These are phyloP conservation scores for Paecilomyces sp. DNA, from an alignment of 2,329 filamentous ascomycete genomes.

Conservation along the genomic window DNA sequence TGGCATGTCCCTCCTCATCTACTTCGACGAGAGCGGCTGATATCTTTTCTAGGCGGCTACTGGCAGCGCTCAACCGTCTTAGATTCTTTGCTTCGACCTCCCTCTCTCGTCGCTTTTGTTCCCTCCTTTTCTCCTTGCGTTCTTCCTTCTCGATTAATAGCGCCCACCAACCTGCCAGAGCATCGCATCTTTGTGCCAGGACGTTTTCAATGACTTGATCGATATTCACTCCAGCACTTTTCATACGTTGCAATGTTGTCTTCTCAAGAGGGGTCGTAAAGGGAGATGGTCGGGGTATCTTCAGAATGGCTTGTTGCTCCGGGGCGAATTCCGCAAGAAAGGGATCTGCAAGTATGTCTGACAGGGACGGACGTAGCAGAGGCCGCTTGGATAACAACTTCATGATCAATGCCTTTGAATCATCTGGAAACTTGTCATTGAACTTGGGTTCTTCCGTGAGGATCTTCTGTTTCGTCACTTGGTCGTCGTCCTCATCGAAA, in stretches of 20 bases:
- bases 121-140: slow-evolving; percentile 71
- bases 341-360: slow-evolving; percentile 79
- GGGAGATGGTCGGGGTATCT: slow-evolving; percentile 68
- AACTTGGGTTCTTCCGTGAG: slow-evolving; percentile 78
- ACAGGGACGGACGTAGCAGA: slow-evolving; percentile 68
- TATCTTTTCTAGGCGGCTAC: slow-evolving; percentile 74
- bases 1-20: slow-evolving; percentile 61
- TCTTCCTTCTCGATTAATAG: slow-evolving; percentile 90
- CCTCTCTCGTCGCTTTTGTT: slow-evolving; percentile 76
- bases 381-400: slow-evolving; percentile 85
- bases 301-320: slow-evolving; percentile 81
- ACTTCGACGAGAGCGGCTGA: slow-evolving; percentile 71
- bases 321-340: slow-evolving; percentile 84
- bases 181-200: slow-evolving; percentile 79
- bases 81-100: slow-evolving; percentile 75
- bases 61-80: slow-evolving; percentile 79
- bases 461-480: slow-evolving; percentile 75
- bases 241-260: slow-evolving; percentile 86
- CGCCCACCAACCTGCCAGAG: slow-evolving; percentile 92
- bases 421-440: slow-evolving; percentile 69
- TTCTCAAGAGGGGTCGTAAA: slow-evolving; percentile 86
- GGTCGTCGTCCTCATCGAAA: slow-evolving; percentile 94
- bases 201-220: slow-evolving; percentile 94
- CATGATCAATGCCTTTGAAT: slow-evolving; percentile 70
- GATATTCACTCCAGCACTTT: slow-evolving; percentile 85